Conservation (phyloP, 2,329 filamentous ascomycete species). For the Gnomoniopsis sp. region DNA sequence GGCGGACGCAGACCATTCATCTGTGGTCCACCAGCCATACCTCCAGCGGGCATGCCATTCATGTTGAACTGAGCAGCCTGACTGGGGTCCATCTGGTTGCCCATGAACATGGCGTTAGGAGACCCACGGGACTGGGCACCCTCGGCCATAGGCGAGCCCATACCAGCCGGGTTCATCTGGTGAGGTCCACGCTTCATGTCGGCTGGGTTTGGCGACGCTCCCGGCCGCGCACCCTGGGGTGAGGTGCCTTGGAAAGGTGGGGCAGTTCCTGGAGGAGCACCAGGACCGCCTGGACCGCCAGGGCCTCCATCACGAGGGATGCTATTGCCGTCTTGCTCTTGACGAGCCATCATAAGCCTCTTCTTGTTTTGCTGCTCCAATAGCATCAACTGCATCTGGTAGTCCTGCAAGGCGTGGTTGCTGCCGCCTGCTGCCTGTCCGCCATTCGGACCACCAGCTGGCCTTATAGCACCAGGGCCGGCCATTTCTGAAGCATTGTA, state of each 20-base stretch:
- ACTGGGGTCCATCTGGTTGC: slow-evolving; percentile 58
- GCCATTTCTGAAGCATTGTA: slow-evolving; percentile 64
- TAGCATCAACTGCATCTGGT: slow-evolving; percentile 86
- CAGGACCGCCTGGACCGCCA: slow-evolving; percentile 48
- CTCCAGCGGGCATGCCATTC: slow-evolving; percentile 45
- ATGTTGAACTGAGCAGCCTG: slow-evolving; percentile 57
- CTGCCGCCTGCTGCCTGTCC: slow-evolving; percentile 51
- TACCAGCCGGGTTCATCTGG: slow-evolving; percentile 65
- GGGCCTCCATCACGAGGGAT: slow-evolving; percentile 47
- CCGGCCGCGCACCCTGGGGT: slow-evolving; percentile 64
- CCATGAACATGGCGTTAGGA: slow-evolving; percentile 61
- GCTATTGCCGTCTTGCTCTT: slow-evolving; percentile 67
- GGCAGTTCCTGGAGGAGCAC: slow-evolving; percentile 33
- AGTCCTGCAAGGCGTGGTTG: slow-evolving; percentile 82
- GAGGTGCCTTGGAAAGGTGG: slow-evolving; percentile 64
- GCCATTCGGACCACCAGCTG: slow-evolving; percentile 40
- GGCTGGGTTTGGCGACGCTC: slow-evolving; percentile 71
- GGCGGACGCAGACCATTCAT: slow-evolving; percentile 69
- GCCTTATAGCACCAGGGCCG: slow-evolving; percentile 56
- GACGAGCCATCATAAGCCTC: slow-evolving; percentile 75
- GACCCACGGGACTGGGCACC: slow-evolving; percentile 64
- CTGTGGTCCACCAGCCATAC: slow-evolving; percentile 50
- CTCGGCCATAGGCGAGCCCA: slow-evolving; percentile 70
- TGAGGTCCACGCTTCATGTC: slow-evolving; percentile 78
- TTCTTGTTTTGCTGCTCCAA: slow-evolving; percentile 88